Conservation (phyloP, 2,329 filamentous ascomycete genomes). For the Ophiostoma triangulosporum region DNA sequence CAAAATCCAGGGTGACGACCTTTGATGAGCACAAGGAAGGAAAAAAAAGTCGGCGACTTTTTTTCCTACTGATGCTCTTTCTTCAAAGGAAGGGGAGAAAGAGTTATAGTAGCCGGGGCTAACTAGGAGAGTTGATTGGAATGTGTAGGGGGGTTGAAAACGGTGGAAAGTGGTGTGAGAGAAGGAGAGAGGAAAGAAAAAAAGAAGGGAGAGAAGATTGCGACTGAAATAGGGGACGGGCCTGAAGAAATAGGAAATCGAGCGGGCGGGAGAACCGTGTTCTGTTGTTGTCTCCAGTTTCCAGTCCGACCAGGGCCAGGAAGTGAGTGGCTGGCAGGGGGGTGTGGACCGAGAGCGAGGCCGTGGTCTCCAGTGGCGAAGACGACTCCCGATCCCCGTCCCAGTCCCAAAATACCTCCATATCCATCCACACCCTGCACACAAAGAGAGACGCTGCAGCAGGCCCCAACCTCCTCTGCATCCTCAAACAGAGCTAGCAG, state of each 20-base stretch:
- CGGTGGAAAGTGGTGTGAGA: conserved; percentile 14
- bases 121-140: conserved; percentile 2
- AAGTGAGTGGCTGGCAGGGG: conserved; percentile 4
- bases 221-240: conserved; percentile 13
- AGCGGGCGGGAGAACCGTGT: not conserved
- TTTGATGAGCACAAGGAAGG: conserved; percentile 43
- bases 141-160: conserved; percentile 15
- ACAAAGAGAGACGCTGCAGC: not conserved
- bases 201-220: conserved; percentile 8
- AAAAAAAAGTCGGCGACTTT: conserved; percentile 37
- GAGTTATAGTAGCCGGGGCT: conserved; percentile 10
- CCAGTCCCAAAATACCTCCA: not conserved
- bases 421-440: not conserved
- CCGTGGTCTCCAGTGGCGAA: not conserved
- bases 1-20: conserved; percentile 99
- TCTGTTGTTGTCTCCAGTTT: conserved; percentile 1
- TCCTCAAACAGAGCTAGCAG: conserved; percentile 5
- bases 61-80: conserved; percentile 23
- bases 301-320: not conserved
- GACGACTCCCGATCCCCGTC: not conserved
- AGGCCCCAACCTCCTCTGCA: not conserved
- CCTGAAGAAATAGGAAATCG: conserved; percentile 12
- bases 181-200: conserved; percentile 2
- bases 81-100: conserved; percentile 46
- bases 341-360: not conserved